A percentile compares a stretch with the other conserved stretches of the same genome.
phyloP scores from a whole-genome alignment of 2,329 filamentous ascomycete species.

The Penicillium italicum region DNA sequence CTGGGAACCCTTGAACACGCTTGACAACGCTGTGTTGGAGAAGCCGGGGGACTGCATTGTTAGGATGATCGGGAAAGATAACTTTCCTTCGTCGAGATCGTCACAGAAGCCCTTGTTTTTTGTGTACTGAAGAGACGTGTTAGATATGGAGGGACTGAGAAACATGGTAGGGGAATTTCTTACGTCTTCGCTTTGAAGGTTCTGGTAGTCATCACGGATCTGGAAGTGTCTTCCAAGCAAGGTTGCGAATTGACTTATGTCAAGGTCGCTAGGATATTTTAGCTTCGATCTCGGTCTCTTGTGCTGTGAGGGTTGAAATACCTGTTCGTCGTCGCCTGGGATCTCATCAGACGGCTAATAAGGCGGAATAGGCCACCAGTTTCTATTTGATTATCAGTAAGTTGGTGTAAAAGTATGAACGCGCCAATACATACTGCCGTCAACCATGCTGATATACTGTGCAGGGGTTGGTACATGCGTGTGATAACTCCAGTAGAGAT shows the following conservation, averaged over 20 bases:
- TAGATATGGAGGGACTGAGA: neutral
- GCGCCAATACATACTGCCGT: neutral
- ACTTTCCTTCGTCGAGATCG: neutral
- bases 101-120: neutral
- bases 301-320: neutral
- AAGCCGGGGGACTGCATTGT: neutral
- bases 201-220: neutral
- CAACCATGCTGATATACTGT: neutral
- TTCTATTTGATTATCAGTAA: neutral
- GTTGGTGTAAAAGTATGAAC: fast-evolving
- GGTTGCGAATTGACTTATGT: neutral
- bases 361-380: neutral
- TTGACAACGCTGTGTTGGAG: neutral
- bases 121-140: neutral
- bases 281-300: neutral
- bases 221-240: neutral
- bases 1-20: neutral
- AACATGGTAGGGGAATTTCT: neutral
- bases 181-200: neutral
- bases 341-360: neutral
- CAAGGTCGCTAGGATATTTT: neutral
- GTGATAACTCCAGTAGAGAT: neutral
- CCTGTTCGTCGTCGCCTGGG: neutral
- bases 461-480: neutral
- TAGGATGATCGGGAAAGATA: neutral